phyloP scores from a whole-genome alignment of 768 basidiomycete species.

The Podaxis sp. region DNA sequence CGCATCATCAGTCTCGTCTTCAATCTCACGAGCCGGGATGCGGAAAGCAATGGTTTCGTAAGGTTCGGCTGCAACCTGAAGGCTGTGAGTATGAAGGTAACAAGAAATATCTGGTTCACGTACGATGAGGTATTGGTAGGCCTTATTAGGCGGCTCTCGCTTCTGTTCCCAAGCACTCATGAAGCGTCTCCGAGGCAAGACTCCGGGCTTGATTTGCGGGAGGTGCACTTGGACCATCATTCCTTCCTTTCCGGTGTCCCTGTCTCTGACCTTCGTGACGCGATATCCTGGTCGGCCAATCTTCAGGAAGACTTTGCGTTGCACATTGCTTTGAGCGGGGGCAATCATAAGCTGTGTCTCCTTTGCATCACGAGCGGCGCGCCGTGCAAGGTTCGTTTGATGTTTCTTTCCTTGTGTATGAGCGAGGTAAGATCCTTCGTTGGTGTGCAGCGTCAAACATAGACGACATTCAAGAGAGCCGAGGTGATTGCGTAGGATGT shows the following conservation, averaged over 20 bases:
- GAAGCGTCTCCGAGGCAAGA: slow-evolving; percentile 82
- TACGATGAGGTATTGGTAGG: slow-evolving; percentile 96
- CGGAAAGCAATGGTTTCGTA: slow-evolving; percentile 99
- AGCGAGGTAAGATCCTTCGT: slow-evolving; percentile 97
- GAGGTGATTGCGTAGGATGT: slow-evolving; percentile 97
- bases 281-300: slow-evolving; percentile 95
- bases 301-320: slow-evolving; percentile 94
- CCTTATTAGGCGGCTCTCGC: slow-evolving; percentile 89
- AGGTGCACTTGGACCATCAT: slow-evolving; percentile 97
- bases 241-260: slow-evolving; percentile 87
- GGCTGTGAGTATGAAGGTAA: slow-evolving; percentile 21
- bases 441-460: slow-evolving; percentile 97
- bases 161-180: slow-evolving; percentile 99
- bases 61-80: slow-evolving; percentile 95
- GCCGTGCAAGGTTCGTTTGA: slow-evolving; percentile 95
- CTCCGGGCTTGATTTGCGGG: slow-evolving; percentile 86
- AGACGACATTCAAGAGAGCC: slow-evolving; percentile 98
- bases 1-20: slow-evolving; percentile 88
- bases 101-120: slow-evolving; percentile 28
- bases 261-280: slow-evolving; percentile 94
- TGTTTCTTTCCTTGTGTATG: slow-evolving; percentile 99
- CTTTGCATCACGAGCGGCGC: slow-evolving; percentile 96
- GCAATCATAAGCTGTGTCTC: slow-evolving; percentile 89
- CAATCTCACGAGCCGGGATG: slow-evolving; percentile 94
- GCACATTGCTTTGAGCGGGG: slow-evolving; percentile 71